Percentiles rank a stretch among this genome's conserved stretches.
Evolutionary conservation across 2,329 filamentous ascomycete genomes (phyloP).

Genomic region (Neurospora sp.): DNA sequence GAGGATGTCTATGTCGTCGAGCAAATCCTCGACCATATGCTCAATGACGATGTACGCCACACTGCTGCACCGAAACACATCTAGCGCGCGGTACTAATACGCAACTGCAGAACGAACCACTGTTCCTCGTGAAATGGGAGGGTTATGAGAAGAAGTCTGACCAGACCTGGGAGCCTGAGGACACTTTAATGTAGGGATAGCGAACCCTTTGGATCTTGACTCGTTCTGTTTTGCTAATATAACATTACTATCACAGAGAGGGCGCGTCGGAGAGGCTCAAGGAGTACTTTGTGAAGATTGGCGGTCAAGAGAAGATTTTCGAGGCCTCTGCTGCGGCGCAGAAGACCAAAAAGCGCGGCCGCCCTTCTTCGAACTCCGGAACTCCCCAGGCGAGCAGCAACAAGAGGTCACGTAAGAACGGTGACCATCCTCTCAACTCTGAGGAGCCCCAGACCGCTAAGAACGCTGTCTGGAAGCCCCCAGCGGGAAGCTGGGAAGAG

Average conservation of each 20-base stretch:
- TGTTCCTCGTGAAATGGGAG: constrained; percentile 72
- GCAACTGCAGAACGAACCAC: constrained; percentile 34
- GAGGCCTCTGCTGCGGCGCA: constrained; percentile 39
- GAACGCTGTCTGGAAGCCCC: constrained; percentile 49
- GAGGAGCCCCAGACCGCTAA: constrained; percentile 37
- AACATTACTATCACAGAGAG: constrained; percentile 29
- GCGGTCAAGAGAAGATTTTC: constrained; percentile 50
- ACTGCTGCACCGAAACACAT: not conserved
- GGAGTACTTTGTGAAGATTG: constrained; percentile 52
- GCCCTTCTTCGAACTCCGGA: constrained; percentile 28
- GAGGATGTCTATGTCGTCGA: constrained; percentile 54
- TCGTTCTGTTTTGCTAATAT: constrained; percentile 1
- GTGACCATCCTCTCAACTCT: constrained; percentile 36
- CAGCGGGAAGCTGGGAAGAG: constrained; percentile 68
- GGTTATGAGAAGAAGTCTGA: constrained; percentile 63
- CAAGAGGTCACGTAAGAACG: constrained; percentile 39
- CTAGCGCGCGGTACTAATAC: not conserved
- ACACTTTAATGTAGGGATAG: constrained; percentile 48
- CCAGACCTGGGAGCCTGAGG: constrained; percentile 69
- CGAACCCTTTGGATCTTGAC: not conserved
- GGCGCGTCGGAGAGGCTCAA: constrained; percentile 50
- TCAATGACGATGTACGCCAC: constrained; percentile 41
- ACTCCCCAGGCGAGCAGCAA: constrained; percentile 25
- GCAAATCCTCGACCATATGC: constrained; percentile 56
- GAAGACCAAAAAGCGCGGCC: constrained; percentile 48